Evolutionary conservation across 805 yeast genomes (phyloP), one percentile per base, ranked within the genome.

Genomic region (Barnettozyma botsteinii): DNA sequence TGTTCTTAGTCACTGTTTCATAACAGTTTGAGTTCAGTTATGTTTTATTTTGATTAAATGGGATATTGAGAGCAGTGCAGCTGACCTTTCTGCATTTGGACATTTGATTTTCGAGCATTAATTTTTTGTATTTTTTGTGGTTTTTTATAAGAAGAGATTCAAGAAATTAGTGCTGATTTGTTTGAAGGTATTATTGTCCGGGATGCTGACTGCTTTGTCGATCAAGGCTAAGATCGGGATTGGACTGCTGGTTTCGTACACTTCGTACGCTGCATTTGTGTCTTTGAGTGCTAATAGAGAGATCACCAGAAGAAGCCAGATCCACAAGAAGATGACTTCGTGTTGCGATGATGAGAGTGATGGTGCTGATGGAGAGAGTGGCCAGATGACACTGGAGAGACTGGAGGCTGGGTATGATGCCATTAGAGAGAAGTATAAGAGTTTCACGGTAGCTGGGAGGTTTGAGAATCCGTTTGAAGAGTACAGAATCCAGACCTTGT

Each of bases 381-480:
- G n/a, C n/a, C n/a, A 34, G 10, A 28, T 42, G 11, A 12, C 22
- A 12, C 19, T 26, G 24, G 25, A 25, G n/a, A 31, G 17, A 15
- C 15, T 37, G 24, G 41, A 41, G 14, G 31, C 17, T 15, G 43
- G 41, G 2, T 37, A 28, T 47, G 64, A 13, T 33, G 33, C 32
- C 3, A 31, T 60, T 35, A 33, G 43, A 35, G 50, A 48, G 21
- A 67, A 69, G 48, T 79, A 67, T 46, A 60, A 65, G 4, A 65
- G 77, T 3, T 52, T 80, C 43, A 64, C 65, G n/a, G 64, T 86
- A 1, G 72, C 74, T 15, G 96, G 97, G 9, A 67, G 88, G 50
- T 91, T 76, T 62, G 93, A 86, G 43, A 91, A 91, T 53, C 98
- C 98, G 2, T 91, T 91, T 57, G 72, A 73, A 14, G 96, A 91